Base-by-base conservation (phyloP, 2,329 filamentous ascomycete genomes). In the Nannizziopsis barbatae region DNA sequence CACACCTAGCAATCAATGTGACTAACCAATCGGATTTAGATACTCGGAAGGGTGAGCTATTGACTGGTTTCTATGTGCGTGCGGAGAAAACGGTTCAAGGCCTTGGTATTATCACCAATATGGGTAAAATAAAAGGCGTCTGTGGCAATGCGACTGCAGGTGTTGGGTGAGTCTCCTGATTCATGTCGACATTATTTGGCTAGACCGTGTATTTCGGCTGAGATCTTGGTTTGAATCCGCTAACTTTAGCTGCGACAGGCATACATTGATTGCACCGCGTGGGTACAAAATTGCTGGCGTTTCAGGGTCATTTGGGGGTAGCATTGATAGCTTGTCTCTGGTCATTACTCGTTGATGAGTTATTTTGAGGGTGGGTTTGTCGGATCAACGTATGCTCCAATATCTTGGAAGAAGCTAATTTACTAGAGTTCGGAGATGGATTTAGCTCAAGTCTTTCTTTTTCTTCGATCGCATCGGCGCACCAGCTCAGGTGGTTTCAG, bases 231-330 rank as follows among this genome's bases (percentile, higher is more conserved):
- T 40, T 18, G 20, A 40, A 10, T 17, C 32, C 5, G 15, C 45
- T 47, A 41, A 43, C 18, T 14, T 18, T 14, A 48, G 6, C 36
- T 17, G 31, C 2, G 5, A 18, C 57, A 95, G 90, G 54, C 83
- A 89, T 64, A 92, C 82, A 31, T 74, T 98, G 52, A 85, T 96
- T 57, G 87, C 90, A 45, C 92, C 92, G 9, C 76, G 84, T 56
- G 90, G 90, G 42, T 95, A 92, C 68, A 86, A 75, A 55, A 83
- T 96, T 60, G 89, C 85, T 52, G 92, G 92, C 51, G 75, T 96
- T 54, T 84, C 86, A 9, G 92, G 92, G 49, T 86, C 84, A 45
- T 86, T 81, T 60, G 87, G 75, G 33, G 64, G 76, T 42, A 94
- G 86, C 86, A 70, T 95, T 17, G 87, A 95, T 63, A 84, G 85